Percentiles rank a stretch among this genome's conserved stretches.
These are phyloP conservation scores for Aspergillus alliaceus DNA, from an alignment of 2,329 filamentous ascomycete genomes.

Conservation along the genomic window DNA sequence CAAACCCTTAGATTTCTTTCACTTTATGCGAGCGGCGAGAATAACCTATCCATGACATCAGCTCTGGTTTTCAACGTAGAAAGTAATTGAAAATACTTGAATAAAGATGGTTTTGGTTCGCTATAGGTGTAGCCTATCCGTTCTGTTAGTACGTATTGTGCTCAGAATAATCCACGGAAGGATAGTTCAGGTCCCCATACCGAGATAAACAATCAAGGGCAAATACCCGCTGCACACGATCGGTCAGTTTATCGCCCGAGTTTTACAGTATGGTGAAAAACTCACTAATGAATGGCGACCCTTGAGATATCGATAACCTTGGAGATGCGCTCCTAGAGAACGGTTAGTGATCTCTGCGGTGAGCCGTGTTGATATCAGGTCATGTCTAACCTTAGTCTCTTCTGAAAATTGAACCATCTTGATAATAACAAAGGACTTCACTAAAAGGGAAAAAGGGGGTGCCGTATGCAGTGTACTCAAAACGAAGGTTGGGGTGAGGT, in stretches of 20 bases:
- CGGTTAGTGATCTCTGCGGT: constrained; percentile 9
- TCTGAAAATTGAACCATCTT: constrained; percentile 73
- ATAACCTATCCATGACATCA: constrained; percentile 30
- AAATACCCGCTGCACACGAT: constrained; percentile 74
- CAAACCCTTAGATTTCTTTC: background rate
- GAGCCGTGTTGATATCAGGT: background rate
- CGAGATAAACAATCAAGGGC: constrained; percentile 93
- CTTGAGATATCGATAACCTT: constrained; percentile 94
- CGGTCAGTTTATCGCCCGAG: constrained; percentile 17
- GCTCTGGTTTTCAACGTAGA: background rate
- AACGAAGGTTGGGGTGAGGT: background rate
- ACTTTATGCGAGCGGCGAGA: constrained; percentile 44
- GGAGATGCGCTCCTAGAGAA: constrained; percentile 84
- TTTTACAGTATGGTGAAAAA: constrained; percentile 6
- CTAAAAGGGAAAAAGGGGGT: background rate
- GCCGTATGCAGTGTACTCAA: background rate
- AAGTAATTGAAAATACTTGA: constrained; percentile 57
- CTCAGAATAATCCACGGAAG: background rate
- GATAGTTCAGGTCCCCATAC: constrained; percentile 50
- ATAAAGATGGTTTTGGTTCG: constrained; percentile 80
- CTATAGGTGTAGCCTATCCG: constrained; percentile 83
- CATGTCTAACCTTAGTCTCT: constrained; percentile 78
- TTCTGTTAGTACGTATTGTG: constrained; percentile 18
- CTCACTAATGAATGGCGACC: constrained; percentile 93
- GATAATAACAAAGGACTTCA: constrained; percentile 5